Evolutionary conservation across 495 filamentous ascomycete species (phyloP), one percentile per base, ranked within the genome.

Genomic region (Aspergillus incahuasiensis): DNA sequence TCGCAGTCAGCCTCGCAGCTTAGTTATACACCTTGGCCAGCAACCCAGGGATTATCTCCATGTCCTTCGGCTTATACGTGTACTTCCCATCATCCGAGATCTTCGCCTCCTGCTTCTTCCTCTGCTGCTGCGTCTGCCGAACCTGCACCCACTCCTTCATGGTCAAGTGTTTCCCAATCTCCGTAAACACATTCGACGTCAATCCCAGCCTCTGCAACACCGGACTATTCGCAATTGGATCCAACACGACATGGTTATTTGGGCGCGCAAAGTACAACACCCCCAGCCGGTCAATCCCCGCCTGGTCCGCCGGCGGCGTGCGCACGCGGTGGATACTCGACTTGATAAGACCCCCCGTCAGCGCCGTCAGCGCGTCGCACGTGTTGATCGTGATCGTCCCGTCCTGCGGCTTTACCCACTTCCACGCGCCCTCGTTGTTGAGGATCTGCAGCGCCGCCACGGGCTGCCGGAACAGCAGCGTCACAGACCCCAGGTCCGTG

Each of bases 351-450:
- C 78, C 77, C 38, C 74, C 63, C 7, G 77, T 79, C 34, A 81
- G 66, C 30, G 69, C 69, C 6, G 73, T 75, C 53, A 81, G 60
- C 2, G 77, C 71, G 64, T 81, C 78, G 44, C 70, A 75, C 0
- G 71, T 77, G 63, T 82, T 81, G 54, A 79, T 74, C 3, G 77
- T 79, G 54, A 82, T 80, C 0, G 72, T 79, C 1, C 75, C 78
- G 20, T 79, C 69, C 28, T 77, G 70, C 4, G 79, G 61, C 20
- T 64, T 66, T 40, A 68, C 73, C 74, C 58, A 79, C 56, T 74
- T 74, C 68, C 72, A 73, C 19, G 70, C 12, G 0, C 64, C 61
- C 47, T 66, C 60, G 6, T 68, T 62, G 54, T 73, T 67, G 32
- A 70, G 64, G 9, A 74, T 67, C 47, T 82, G 78, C 18, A 80